phyloP scores from a whole-genome alignment of 73 alveolate genomes.

The Paramecium octaurelia region DNA sequence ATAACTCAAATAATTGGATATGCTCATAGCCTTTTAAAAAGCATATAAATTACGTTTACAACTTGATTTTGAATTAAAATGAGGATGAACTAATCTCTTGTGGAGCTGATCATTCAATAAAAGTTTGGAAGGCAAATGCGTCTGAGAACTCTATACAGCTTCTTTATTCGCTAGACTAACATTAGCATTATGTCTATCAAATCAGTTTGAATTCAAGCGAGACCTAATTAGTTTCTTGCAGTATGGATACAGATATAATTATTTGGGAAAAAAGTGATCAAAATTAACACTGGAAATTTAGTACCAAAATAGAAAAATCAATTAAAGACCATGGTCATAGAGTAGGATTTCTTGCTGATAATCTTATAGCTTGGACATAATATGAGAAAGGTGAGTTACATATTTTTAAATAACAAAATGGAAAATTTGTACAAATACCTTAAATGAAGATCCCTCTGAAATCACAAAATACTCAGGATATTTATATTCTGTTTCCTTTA shows the following conservation, averaged over 20 bases:
- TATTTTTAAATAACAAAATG: not conserved
- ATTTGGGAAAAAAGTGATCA: not conserved
- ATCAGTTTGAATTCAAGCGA: not conserved
- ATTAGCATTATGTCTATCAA: not conserved
- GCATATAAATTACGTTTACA: not conserved
- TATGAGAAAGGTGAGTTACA: not conserved
- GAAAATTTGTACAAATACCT: not conserved
- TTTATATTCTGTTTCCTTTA: not conserved
- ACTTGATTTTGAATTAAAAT: not conserved
- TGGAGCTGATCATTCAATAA: not conserved
- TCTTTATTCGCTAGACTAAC: not conserved
- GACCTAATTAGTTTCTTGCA: not conserved
- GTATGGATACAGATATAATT: not conserved
- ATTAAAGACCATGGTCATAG: not conserved
- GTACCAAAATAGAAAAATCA: not conserved
- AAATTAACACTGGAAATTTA: not conserved
- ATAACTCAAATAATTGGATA: not conserved
- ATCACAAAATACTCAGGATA: not conserved
- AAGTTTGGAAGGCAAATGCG: not conserved
- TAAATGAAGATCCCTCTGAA: not conserved
- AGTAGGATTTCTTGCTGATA: not conserved
- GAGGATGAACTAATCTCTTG: not conserved
- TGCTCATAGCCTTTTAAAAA: not conserved
- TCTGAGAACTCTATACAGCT: not conserved
- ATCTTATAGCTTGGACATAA: not conserved